Evolutionary conservation across 441 rosid genomes (phyloP).

Genomic region (Gossypium schwendimanii): DNA sequence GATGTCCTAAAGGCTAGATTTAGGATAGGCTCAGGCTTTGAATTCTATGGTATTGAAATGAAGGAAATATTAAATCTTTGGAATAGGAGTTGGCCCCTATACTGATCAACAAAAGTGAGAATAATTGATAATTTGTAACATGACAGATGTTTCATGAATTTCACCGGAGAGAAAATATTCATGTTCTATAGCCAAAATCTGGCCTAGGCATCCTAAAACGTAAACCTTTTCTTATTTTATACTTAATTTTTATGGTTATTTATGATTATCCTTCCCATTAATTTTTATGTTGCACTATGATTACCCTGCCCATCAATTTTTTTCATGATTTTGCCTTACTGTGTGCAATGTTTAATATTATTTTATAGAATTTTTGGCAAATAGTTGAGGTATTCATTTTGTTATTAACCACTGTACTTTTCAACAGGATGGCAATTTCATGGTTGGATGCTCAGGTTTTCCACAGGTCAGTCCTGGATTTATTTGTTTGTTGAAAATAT

Average conservation of each 20-base stretch:
- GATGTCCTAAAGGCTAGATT: neutral
- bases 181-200: neutral
- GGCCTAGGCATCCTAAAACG: neutral
- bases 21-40: neutral
- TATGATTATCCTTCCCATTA: neutral
- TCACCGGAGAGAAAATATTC: slow-evolving; percentile 5
- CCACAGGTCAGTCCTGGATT: slow-evolving; percentile 61
- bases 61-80: neutral
- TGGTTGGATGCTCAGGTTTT: slow-evolving; percentile 89
- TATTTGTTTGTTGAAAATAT: neutral
- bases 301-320: neutral
- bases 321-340: neutral
- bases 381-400: slow-evolving; percentile 3
- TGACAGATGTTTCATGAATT: neutral
- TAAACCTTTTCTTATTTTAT: neutral
- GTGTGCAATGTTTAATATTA: neutral
- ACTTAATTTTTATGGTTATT: neutral
- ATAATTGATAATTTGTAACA: neutral
- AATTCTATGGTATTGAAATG: neutral
- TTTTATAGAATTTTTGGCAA: neutral
- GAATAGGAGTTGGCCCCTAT: neutral
- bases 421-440: slow-evolving; percentile 78
- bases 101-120: neutral
- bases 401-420: slow-evolving; percentile 15
- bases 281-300: neutral